Percentiles rank a stretch among this genome's conserved stretches.
These are phyloP conservation scores for Rhodocollybia butyracea DNA, from an alignment of 768 basidiomycete genomes.

Conservation along the genomic window DNA sequence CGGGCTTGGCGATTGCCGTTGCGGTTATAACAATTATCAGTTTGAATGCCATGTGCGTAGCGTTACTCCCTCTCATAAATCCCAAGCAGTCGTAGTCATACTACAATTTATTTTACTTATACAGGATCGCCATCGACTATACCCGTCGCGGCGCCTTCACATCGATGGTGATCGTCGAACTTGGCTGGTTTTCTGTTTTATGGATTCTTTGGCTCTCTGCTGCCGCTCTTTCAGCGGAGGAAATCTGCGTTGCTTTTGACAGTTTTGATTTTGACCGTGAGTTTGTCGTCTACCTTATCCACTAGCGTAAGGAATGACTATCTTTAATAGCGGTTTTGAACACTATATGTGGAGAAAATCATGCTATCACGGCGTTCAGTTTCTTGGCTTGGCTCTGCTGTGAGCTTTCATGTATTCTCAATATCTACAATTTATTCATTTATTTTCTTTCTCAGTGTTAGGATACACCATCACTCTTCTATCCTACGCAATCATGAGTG, in stretches of 20 bases:
- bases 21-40: conserved; percentile 10
- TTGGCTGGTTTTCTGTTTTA: conserved; percentile 8
- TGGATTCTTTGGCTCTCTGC: conserved; percentile 10
- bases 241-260: neutral
- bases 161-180: conserved; percentile 10
- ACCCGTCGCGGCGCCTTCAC: conserved; percentile 10
- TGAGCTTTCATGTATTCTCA: conserved; percentile 6
- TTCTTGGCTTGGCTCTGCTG: conserved; percentile 21
- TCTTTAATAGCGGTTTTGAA: conserved; percentile 10
- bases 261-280: conserved; percentile 4
- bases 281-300: neutral
- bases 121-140: conserved; percentile 10
- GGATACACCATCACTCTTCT: conserved; percentile 6
- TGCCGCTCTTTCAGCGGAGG: neutral
- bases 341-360: conserved; percentile 19
- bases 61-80: neutral
- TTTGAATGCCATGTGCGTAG: conserved; percentile 9
- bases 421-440: neutral
- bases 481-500: neutral
- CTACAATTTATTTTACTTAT: no score
- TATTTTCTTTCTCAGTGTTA: conserved; percentile 22
- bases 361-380: conserved; percentile 23
- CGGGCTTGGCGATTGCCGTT: conserved; percentile 9
- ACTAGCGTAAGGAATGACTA: neutral
- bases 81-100: neutral